A percentile compares a stretch with the other conserved stretches of the same genome.
Evolutionary conservation across 495 filamentous ascomycete species (phyloP).

Genomic region (Xylaria longipes): DNA sequence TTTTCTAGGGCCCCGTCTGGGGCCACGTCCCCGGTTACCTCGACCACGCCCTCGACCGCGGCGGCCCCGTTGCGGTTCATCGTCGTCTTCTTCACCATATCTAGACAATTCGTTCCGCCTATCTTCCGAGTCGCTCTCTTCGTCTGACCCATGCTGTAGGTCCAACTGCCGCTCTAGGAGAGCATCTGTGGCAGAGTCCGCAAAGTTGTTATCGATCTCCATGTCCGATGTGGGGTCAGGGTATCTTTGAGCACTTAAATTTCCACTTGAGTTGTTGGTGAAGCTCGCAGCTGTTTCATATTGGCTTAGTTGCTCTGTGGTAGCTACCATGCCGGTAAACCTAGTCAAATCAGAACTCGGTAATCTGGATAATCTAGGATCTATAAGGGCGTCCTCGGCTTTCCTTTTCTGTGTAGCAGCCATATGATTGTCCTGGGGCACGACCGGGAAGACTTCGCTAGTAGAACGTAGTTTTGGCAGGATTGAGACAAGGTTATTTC

Average conservation of each 20-base stretch:
- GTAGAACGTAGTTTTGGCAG: constrained; percentile 5
- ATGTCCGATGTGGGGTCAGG: neutral
- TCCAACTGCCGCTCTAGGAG: constrained; percentile 24
- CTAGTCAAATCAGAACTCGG: neutral
- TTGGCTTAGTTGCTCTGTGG: neutral
- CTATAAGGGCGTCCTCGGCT: constrained; percentile 54
- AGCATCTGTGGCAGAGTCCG: constrained; percentile 21
- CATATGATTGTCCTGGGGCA: constrained; percentile 15
- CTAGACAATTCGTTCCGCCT: neutral
- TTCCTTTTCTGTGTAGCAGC: constrained; percentile 28
- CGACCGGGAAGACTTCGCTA: neutral
- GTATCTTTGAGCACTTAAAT: neutral
- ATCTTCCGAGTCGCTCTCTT: constrained; percentile 26
- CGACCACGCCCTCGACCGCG: constrained; percentile 16
- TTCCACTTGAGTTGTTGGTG: neutral
- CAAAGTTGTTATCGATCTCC: neutral
- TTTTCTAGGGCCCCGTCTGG: constrained; percentile 68
- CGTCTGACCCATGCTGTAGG: constrained; percentile 16
- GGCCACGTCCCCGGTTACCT: constrained; percentile 30
- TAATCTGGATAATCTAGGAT: constrained; percentile 1
- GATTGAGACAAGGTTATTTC: constrained; percentile 14
- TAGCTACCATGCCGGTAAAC: neutral
- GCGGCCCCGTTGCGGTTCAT: constrained; percentile 23
- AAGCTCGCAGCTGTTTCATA: neutral
- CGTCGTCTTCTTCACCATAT: neutral